Evolutionary conservation across 2,329 filamentous ascomycete genomes (phyloP).

Genomic region (Didymella arachidicola): DNA sequence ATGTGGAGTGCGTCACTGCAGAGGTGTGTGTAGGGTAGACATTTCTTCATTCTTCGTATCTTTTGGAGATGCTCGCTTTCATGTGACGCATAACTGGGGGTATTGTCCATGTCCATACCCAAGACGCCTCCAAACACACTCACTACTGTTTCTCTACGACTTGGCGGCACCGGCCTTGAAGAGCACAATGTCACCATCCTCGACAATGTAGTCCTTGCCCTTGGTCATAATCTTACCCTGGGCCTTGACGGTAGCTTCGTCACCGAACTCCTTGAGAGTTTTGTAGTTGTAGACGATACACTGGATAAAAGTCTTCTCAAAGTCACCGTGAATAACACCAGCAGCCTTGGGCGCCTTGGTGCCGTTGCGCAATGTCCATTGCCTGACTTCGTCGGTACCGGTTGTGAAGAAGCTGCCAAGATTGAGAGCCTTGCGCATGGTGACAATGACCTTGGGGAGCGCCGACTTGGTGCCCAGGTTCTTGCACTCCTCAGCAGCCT

Average conservation of each 20-base stretch:
- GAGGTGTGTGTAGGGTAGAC: background rate
- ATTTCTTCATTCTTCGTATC: slow-evolving; percentile 34
- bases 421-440: slow-evolving; percentile 92
- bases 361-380: slow-evolving; percentile 96
- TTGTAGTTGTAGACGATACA: slow-evolving; percentile 90
- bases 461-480: slow-evolving; percentile 84
- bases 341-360: slow-evolving; percentile 98
- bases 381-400: slow-evolving; percentile 92
- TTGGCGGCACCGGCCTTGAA: slow-evolving; percentile 91
- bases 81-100: slow-evolving; percentile 25
- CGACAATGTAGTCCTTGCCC: slow-evolving; percentile 93
- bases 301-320: slow-evolving; percentile 99
- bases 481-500: slow-evolving; percentile 86
- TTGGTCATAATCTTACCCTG: slow-evolving; percentile 98
- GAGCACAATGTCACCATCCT: slow-evolving; percentile 82
- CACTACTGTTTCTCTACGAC: slow-evolving; percentile 54
- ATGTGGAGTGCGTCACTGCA: background rate
- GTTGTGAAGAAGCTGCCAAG: slow-evolving; percentile 97
- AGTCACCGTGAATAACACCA: slow-evolving; percentile 97
- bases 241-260: slow-evolving; percentile 86
- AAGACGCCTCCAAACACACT: slow-evolving; percentile 9
- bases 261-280: slow-evolving; percentile 82
- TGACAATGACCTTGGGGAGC: slow-evolving; percentile 87
- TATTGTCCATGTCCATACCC: slow-evolving; percentile 17
- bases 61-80: slow-evolving; percentile 27